Base-by-base conservation (phyloP, 1,139 yeast species). In the Candida neerlandica region DNA sequence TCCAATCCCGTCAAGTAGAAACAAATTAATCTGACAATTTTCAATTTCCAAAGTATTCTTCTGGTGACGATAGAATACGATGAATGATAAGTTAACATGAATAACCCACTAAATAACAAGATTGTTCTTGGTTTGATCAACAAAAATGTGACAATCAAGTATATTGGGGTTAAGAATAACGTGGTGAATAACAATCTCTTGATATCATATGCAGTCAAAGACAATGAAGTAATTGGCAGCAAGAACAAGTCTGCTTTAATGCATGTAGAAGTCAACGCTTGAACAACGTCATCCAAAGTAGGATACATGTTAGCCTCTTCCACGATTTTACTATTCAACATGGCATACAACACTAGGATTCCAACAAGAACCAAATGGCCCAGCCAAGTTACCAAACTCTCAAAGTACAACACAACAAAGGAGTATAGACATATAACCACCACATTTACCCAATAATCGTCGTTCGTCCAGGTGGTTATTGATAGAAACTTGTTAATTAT, bases 1-100 rank as follows among this genome's bases (percentile, higher is more conserved):
- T 91, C 96, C 48, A 91, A 75, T 1, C 97, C 97, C 0, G 97
- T 92, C 49, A 89, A 71, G 62, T 90, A 89, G 64, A 90, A 91
- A 51, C 88, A 82, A 11, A 87, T 60, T 45, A 86, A 66, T 56
- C 97, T 78, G 3, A 89, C 82, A 11, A 83, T 60, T 60, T 87
- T 82, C 50, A 94, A 84, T 58, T 87, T 83, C 98, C 97, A 92
- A 44, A 91, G 69, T 55, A 92, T 76, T 51, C 85, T 84, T 55
- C 98, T 77, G 0, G 95, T 84, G 5, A 91, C 90, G 49, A 89
- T 75, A 34, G 91, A 84, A 77, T 90, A 89, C 27, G 89, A 76
- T 16, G 97, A 90, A 67, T 94, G 97, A 65, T 90, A 94, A 0
- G 96, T 85, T 50, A 92, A 71, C 5, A 87, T 68, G 55, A 82